Conservation (phyloP, 306 rosid species). For the Cucumis sativus region DNA sequence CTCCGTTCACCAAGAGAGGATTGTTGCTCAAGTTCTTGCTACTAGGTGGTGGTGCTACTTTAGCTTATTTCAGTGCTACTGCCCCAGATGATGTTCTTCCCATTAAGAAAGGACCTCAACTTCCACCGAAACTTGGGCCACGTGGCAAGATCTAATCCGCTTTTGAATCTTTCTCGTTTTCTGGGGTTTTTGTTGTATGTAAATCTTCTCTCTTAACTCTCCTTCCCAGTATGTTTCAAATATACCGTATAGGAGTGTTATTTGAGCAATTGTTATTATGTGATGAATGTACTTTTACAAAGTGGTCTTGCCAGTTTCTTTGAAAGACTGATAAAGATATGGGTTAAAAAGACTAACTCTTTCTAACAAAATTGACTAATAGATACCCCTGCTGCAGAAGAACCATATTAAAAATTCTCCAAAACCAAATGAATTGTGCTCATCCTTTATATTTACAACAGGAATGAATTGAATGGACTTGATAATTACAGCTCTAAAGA, state of each 20-base stretch:
- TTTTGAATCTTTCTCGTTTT: not conserved
- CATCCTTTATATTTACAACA: conserved; percentile 45
- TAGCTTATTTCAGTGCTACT: conserved; percentile 75
- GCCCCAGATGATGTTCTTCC: conserved; percentile 76
- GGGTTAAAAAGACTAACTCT: conserved; percentile 19
- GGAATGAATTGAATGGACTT: conserved; percentile 29
- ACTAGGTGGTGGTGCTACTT: conserved; percentile 79
- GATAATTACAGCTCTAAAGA: conserved; percentile 20
- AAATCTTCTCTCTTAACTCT: conserved; percentile 22
- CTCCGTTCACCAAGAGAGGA: conserved; percentile 98
- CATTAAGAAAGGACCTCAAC: conserved; percentile 95
- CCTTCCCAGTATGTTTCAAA: conserved; percentile 43
- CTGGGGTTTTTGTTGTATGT: not conserved
- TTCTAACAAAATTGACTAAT: not conserved
- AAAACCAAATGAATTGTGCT: conserved; percentile 13
- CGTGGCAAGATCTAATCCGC: conserved; percentile 79
- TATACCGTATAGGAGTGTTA: conserved; percentile 22
- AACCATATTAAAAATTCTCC: conserved; percentile 14
- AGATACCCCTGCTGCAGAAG: not conserved
- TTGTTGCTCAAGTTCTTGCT: conserved; percentile 83
- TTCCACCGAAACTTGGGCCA: conserved; percentile 82
- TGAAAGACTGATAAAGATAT: not conserved
- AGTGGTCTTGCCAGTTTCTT: not conserved
- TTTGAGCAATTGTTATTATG: conserved; percentile 9
- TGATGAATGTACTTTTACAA: not conserved